These are phyloP conservation scores for Ceratocystis papillata DNA, from an alignment of 2,329 filamentous ascomycete species.

Conservation along the genomic window DNA sequence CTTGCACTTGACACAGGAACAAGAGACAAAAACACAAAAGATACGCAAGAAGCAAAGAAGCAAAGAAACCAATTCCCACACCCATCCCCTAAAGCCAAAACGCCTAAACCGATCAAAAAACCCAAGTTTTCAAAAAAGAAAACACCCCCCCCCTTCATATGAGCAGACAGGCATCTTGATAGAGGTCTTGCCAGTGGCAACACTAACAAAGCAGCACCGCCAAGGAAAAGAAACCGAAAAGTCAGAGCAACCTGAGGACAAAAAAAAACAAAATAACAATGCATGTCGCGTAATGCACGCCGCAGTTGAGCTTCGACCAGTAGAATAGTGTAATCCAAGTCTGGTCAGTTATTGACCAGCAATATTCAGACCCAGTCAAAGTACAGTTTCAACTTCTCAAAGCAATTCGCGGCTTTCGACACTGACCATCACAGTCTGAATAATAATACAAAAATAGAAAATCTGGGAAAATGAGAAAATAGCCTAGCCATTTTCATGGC, in stretches of 20 bases:
- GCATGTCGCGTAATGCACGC: not conserved
- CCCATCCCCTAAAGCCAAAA: not conserved
- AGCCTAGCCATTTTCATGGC: not conserved
- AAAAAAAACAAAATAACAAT: too few species aligned
- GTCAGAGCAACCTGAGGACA: not conserved
- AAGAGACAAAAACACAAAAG: not conserved
- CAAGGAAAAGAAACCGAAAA: conserved; percentile 1
- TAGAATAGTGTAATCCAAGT: not conserved
- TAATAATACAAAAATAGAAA: conserved; percentile 14
- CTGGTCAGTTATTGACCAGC: not conserved
- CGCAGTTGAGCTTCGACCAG: not conserved
- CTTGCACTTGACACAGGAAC: not conserved
- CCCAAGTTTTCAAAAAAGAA: not conserved
- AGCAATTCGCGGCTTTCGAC: not conserved
- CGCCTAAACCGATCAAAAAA: not conserved
- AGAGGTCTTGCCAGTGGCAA: too few species aligned
- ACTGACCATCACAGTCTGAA: not conserved
- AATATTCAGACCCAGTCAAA: not conserved
- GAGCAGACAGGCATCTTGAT: too few species aligned
- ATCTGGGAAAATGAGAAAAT: not conserved
- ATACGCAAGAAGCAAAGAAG: not conserved
- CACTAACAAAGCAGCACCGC: not conserved
- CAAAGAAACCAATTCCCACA: not conserved
- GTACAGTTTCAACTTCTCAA: too few species aligned
- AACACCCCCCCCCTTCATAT: not conserved